Evolutionary conservation across 768 basidiomycete genomes (phyloP), one percentile per base, ranked within the genome.

Genomic region (Leccinellum albellum): DNA sequence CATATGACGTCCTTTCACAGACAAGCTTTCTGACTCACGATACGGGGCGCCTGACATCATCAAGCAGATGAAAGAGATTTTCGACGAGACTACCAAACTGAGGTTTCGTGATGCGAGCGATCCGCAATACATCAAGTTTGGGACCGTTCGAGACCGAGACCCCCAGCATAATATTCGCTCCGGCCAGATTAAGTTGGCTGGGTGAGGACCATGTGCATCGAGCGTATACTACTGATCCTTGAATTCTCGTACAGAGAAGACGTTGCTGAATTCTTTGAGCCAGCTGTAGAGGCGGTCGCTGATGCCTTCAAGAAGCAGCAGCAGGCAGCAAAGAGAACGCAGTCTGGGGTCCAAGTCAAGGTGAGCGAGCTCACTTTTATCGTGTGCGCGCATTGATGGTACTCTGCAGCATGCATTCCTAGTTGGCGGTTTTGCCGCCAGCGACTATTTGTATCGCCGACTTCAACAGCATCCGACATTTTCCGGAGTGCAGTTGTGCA

Each of bases 391-490:
- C 3, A 15, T 44, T 49, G 12, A 62, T 23, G 12, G 13, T 33
- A 8, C 6, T 23, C 2, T 33, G 6, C 28, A 73, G 74, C 55
- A 72, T 29, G 28, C 9, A 40, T 47, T 81, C 42, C 73, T 85
- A 2, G 80, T 83, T 1, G 81, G 82, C 2, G 80, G 80, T 0
- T 82, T 81, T 57, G 76, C 78, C 0, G 76, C 79, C 13, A 82
- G 74, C 50, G 76, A 77, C 24, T 82, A 74, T 68, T 62, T 83
- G 14, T 81, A 75, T 53, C 58, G 60, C 8, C 69, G 72, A 32
- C 75, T 85, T 20, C 74, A 76, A 17, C 62, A 68, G 17, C 64
- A 70, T 2, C 64, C 80, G 1, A 62, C 60, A 20, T 70, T 72
- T 17, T 66, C 72, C 0, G 74, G 75, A 0, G 62, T 82, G 3